These are phyloP conservation scores for Suhomyces kilbournensis DNA, from an alignment of 805 yeast genomes.

Conservation along the genomic window DNA sequence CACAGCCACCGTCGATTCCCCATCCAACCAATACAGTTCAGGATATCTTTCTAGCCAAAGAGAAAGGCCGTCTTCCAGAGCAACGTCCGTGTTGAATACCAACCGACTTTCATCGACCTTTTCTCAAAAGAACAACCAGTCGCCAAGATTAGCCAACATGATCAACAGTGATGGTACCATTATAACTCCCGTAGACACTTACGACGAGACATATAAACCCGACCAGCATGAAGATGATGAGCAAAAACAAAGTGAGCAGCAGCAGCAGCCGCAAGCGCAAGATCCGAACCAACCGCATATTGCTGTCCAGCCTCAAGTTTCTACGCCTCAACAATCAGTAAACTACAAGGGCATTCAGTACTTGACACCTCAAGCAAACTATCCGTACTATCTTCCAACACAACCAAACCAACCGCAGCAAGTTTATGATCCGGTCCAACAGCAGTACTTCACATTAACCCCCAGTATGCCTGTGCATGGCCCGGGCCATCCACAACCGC, in stretches of 20 bases:
- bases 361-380: slow-evolving; percentile 15
- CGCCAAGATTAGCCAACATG: slow-evolving; percentile 39
- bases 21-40: slow-evolving; percentile 2
- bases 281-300: slow-evolving; percentile 10
- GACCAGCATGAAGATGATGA: not conserved
- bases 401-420: slow-evolving; percentile 31
- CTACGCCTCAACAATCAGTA: slow-evolving; percentile 5
- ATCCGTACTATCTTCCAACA: slow-evolving; percentile 21
- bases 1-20: slow-evolving; percentile 9
- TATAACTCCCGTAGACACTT: slow-evolving; percentile 38
- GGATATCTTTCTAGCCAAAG: slow-evolving; percentile 6
- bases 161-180: slow-evolving; percentile 46
- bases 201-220: slow-evolving; percentile 4
- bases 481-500: slow-evolving; percentile 25
- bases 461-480: slow-evolving; percentile 30
- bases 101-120: slow-evolving; percentile 38
- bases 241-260: slow-evolving; percentile 5
- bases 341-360: slow-evolving; percentile 9
- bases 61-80: slow-evolving; percentile 21
- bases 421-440: slow-evolving; percentile 44
- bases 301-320: not conserved
- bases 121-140: slow-evolving; percentile 30
- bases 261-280: not conserved
- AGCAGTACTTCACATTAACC: slow-evolving; percentile 39
- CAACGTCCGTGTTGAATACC: slow-evolving; percentile 19